These are phyloP conservation scores for Raffaelea albimanens DNA, from an alignment of 2,329 filamentous ascomycete genomes.

Conservation along the genomic window DNA sequence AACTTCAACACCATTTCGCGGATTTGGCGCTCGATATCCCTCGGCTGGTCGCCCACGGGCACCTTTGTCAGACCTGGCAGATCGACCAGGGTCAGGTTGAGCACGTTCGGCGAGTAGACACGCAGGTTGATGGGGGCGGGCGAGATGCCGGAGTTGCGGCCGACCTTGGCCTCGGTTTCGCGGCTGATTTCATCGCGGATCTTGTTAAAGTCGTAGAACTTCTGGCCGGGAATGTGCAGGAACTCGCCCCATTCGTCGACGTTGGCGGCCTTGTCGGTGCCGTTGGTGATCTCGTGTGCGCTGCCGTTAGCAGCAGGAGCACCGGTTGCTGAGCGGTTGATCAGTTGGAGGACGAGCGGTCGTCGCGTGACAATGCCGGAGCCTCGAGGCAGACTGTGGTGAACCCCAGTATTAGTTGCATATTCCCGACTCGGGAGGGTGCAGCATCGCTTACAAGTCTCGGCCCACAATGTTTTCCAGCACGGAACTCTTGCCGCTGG, in stretches of 20 bases:
- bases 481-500: slow-evolving; percentile 98
- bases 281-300: slow-evolving; percentile 53
- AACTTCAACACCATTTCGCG: slow-evolving; percentile 94
- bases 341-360: slow-evolving; percentile 92
- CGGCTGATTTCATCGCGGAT: slow-evolving; percentile 95
- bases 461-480: slow-evolving; percentile 97
- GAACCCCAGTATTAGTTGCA: background rate
- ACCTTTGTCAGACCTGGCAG: slow-evolving; percentile 95
- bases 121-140: slow-evolving; percentile 96
- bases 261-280: slow-evolving; percentile 80
- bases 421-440: background rate
- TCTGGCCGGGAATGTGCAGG: slow-evolving; percentile 82
- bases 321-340: slow-evolving; percentile 64
- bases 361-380: slow-evolving; percentile 95
- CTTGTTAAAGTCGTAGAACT: slow-evolving; percentile 91
- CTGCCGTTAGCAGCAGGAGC: slow-evolving; percentile 61
- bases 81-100: slow-evolving; percentile 94
- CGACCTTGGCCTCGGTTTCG: slow-evolving; percentile 57
- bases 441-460: slow-evolving; percentile 70
- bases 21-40: slow-evolving; percentile 98
- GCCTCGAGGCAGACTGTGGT: slow-evolving; percentile 76
- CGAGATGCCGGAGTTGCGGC: slow-evolving; percentile 97
- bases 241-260: slow-evolving; percentile 98
- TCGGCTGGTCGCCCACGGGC: slow-evolving; percentile 93
- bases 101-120: slow-evolving; percentile 92